Conservation (phyloP, 179 eudicot genomes). For the Corrigiola litoralis region DNA sequence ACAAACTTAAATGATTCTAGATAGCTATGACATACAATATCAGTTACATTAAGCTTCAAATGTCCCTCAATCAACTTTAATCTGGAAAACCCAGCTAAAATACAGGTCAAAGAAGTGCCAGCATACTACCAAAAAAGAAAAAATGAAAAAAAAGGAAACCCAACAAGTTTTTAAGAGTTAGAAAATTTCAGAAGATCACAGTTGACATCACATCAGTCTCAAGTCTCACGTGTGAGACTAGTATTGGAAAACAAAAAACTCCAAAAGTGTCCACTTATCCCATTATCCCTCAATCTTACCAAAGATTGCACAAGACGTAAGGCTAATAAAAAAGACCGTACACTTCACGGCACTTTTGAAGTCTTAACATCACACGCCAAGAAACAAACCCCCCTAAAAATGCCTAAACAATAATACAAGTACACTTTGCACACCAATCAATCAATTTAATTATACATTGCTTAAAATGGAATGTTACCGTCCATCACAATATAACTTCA, state of each 20-base stretch:
- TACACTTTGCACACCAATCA: background rate
- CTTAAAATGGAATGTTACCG: background rate
- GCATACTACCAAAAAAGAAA: too few species aligned
- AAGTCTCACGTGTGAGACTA: background rate
- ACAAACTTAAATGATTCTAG: too few species aligned
- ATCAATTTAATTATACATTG: background rate
- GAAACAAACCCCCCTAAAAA: background rate
- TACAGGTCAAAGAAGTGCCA: too few species aligned
- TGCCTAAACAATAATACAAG: background rate
- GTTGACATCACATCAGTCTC: background rate
- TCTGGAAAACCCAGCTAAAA: too few species aligned
- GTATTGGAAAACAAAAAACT: background rate
- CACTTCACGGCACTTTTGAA: slow-evolving; percentile 14
- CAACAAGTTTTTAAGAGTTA: background rate
- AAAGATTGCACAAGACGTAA: background rate
- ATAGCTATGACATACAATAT: too few species aligned
- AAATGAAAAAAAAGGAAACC: background rate
- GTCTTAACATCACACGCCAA: slow-evolving; percentile 3
- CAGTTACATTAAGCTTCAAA: too few species aligned
- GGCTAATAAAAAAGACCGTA: slow-evolving; percentile 13
- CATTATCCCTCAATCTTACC: slow-evolving; percentile 3
- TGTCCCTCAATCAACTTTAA: too few species aligned
- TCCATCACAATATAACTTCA: background rate
- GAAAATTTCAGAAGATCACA: background rate
- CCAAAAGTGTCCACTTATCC: background rate